Base-by-base conservation (phyloP, 306 rosid species). In the Vicia faba region DNA sequence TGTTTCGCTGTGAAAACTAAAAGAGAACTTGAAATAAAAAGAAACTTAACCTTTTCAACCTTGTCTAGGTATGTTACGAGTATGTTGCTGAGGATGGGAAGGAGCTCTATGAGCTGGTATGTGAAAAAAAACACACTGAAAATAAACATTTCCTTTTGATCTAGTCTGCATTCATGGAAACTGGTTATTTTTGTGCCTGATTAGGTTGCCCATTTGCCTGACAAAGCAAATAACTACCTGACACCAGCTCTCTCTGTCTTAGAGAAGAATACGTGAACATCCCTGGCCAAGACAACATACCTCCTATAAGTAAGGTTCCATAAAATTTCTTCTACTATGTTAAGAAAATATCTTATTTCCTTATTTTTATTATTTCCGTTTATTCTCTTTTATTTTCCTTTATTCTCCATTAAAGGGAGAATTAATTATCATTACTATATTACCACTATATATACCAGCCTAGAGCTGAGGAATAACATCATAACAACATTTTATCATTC, bases 181-280 rank as follows among this genome's bases (percentile, higher is more conserved):
- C 61, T 70, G 33, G 26, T 62, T 31, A 12, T 48, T 58, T 54
- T 46, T 80, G 61, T 64, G 61, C 60, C 20, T 69, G 40, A 67
- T 74, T 85, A 93, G 98, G 97, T 93, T 28, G 98, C 97, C 12
- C 97, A 93, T 84, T 82, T 89, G 86, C 98, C 97, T 2, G 97
- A 93, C 85, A 89, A 93, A 86, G 98, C 98, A 72, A 93, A 93
- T 76, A 93, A 93, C 84, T 93, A 93, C 78, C 71, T 93, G 84
- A 80, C 97, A 10, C 98, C 98, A 10, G 97, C 98, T 48, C 84
- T 93, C 6, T 89, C 97, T 6, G 96, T 82, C 77, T 73, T 93
- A 33, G 97, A 93, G 84, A 93, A 89, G 88, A 93, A 93, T 77
- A 93, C 98, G 16, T 92, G 82, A 92, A 72, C 55, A 19, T 57